A percentile compares a stretch with the other conserved stretches of the same genome.
These are phyloP conservation scores for Hyphodiscus hymeniophilus DNA, from an alignment of 495 filamentous ascomycete genomes.

Conservation along the genomic window DNA sequence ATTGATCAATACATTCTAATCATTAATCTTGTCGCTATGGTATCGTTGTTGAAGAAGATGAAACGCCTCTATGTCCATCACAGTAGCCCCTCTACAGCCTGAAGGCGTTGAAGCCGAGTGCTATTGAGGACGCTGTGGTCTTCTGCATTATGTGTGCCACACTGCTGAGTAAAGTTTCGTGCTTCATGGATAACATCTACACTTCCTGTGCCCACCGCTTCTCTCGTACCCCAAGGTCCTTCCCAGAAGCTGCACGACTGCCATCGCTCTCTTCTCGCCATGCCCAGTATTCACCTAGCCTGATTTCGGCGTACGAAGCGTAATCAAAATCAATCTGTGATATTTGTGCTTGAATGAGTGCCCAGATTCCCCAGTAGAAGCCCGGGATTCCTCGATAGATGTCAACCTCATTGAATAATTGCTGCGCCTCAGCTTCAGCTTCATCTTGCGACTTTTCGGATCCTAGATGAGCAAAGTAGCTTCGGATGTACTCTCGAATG, in stretches of 20 bases:
- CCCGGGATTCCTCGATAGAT: constrained; percentile 83
- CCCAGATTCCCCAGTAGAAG: constrained; percentile 90
- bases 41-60: constrained; percentile 10
- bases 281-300: constrained; percentile 91
- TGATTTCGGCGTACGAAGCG: constrained; percentile 76
- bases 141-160: too few species aligned
- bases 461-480: constrained; percentile 41
- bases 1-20: background rate
- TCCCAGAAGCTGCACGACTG: constrained; percentile 42
- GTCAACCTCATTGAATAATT: constrained; percentile 73
- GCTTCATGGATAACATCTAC: background rate
- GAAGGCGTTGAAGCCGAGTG: constrained; percentile 7
- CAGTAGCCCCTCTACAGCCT: background rate
- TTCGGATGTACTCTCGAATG: constrained; percentile 67
- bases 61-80: constrained; percentile 2
- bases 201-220: constrained; percentile 67
- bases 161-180: too few species aligned
- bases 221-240: constrained; percentile 68
- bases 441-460: constrained; percentile 31
- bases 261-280: constrained; percentile 73
- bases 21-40: constrained; percentile 2
- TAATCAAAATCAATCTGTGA: constrained; percentile 98
- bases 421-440: constrained; percentile 47
- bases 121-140: too few species aligned
- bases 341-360: constrained; percentile 90